Evolutionary conservation across 495 filamentous ascomycete genomes (phyloP).

Genomic region (Aspergillus ostianus): DNA sequence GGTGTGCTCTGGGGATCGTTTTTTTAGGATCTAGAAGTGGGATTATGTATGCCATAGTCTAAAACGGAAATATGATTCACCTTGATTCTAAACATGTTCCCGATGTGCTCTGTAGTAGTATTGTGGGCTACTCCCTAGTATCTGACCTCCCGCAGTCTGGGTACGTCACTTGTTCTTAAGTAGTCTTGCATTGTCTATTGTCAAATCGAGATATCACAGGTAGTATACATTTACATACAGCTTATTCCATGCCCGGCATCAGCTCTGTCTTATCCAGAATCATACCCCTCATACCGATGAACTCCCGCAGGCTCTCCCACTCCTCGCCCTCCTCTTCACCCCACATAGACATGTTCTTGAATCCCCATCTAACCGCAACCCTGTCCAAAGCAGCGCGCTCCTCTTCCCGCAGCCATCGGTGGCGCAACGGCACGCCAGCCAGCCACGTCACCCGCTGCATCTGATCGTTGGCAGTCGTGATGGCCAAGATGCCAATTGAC

Average conservation of each 20-base stretch:
- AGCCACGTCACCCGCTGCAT: constrained; percentile 92
- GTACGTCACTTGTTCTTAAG: constrained; percentile 9
- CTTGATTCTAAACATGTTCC: constrained; percentile 18
- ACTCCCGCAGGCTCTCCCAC: constrained; percentile 82
- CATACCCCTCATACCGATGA: constrained; percentile 78
- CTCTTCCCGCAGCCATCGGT: constrained; percentile 91
- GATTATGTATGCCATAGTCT: constrained; percentile 33
- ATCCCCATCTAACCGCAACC: constrained; percentile 86
- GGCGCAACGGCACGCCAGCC: constrained; percentile 69
- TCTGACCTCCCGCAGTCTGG: not conserved
- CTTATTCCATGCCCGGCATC: constrained; percentile 85
- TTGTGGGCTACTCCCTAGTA: not conserved
- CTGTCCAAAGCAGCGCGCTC: constrained; percentile 87
- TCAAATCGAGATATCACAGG: not conserved
- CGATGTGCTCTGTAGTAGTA: not conserved
- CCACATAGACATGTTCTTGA: constrained; percentile 70
- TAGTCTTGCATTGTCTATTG: constrained; percentile 3
- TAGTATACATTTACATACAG: not conserved
- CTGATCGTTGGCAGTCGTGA: constrained; percentile 87
- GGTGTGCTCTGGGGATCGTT: constrained; percentile 25
- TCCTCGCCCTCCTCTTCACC: constrained; percentile 90
- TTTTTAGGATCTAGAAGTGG: constrained; percentile 29
- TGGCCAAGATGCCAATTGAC: constrained; percentile 76
- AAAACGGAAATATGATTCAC: constrained; percentile 38
- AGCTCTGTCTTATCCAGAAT: constrained; percentile 80